These are phyloP conservation scores for Tardiomyces blankii DNA, from an alignment of 1,139 yeast genomes.

Conservation along the genomic window DNA sequence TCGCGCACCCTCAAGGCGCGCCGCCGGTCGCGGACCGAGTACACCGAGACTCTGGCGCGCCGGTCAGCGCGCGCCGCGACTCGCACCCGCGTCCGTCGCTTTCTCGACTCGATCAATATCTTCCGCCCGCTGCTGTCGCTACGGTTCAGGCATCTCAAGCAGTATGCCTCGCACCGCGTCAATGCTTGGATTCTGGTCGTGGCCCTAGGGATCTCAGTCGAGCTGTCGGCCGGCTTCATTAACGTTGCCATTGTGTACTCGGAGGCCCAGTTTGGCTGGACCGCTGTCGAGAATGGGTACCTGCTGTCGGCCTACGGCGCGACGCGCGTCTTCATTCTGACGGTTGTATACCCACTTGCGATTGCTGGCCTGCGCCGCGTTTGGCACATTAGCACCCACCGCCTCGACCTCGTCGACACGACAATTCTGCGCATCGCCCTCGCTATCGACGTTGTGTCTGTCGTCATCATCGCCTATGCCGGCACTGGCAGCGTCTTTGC, in stretches of 20 bases:
- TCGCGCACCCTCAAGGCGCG: constrained; percentile 40
- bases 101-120: not conserved
- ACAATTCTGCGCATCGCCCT: constrained; percentile 32
- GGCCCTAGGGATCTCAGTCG: constrained; percentile 32
- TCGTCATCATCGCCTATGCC: constrained; percentile 29
- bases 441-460: constrained; percentile 34
- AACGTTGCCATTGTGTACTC: constrained; percentile 46
- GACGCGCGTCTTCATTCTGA: constrained; percentile 33
- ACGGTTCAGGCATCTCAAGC: constrained; percentile 1
- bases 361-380: constrained; percentile 17
- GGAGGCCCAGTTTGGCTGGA: constrained; percentile 49
- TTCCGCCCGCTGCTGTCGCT: constrained; percentile 1
- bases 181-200: constrained; percentile 37
- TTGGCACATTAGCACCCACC: not conserved
- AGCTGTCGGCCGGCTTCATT: constrained; percentile 26
- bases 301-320: constrained; percentile 45
- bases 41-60: not conserved
- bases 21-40: constrained; percentile 26
- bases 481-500: constrained; percentile 18
- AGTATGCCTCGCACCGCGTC: constrained; percentile 16
- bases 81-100: not conserved
- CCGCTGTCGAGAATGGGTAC: constrained; percentile 46
- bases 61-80: not conserved
- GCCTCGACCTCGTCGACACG: constrained; percentile 48
- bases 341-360: constrained; percentile 32